Base-by-base conservation (phyloP, 805 yeast genomes). In the Hanseniaspora lindneri region DNA sequence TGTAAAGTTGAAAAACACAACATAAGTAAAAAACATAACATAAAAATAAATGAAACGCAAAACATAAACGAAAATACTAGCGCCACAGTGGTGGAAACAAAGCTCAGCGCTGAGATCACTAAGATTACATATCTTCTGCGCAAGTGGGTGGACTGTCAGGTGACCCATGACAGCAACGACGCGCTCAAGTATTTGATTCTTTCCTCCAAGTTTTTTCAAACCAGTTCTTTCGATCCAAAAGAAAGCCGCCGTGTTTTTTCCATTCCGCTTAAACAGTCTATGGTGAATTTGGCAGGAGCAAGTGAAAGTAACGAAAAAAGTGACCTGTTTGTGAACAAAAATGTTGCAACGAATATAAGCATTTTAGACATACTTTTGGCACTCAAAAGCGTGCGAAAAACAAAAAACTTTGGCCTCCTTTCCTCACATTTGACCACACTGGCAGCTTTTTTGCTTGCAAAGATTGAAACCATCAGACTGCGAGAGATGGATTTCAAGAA, bases 131-230 rank as follows among this genome's bases (percentile, higher is more conserved):
- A n/a, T n/a, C 29, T 27, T 27, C 11, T 27, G 11, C 10, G 11
- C 29, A 27, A 27, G 8, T 27, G 8, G 11, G 11, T 27, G 11
- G 29, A 27, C 11, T 9, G 8, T 17, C 37, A 33, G 19, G 7
- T 8, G 23, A 11, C 11, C 4, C n/a, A 13, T 16, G 4, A 20
- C 17, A 36, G 14, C 54, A 53, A 66, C 24, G 80, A 76, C 50
- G 74, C 74, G 53, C 73, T 75, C 53, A 67, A 74, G 40, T 76
- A 75, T 55, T 58, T 66, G 3, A 57, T 76, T 2, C 67, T 75
- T 5, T 68, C 77, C 3, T 72, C 77, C 57, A 42, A 60, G 58
- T 29, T 58, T 52, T 49, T 56, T 42, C 28, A 29, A 54, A 11
- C 47, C 53, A 50, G 51, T 57, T 39, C 44, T 54, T 5, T 56